phyloP scores from a whole-genome alignment of 306 rosid genomes.

The Dicorynia guianensis region DNA sequence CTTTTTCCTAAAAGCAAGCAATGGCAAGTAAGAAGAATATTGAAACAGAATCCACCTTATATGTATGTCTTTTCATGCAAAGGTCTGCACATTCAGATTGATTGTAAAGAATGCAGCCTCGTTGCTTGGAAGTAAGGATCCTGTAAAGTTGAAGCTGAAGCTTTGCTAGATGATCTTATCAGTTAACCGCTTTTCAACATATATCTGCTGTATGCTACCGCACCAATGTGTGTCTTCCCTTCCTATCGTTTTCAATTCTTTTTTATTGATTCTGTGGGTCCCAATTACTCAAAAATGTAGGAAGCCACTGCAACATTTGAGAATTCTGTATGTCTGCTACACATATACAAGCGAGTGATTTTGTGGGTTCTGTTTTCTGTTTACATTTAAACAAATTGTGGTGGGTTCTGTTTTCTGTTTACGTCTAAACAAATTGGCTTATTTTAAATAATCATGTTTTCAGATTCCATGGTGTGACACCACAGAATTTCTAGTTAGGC shows the following conservation, averaged over 20 bases:
- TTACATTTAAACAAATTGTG: not conserved
- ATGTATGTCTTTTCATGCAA: slow-evolving; percentile 24
- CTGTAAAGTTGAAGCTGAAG: slow-evolving; percentile 91
- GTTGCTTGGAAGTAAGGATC: slow-evolving; percentile 82
- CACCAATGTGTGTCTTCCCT: slow-evolving; percentile 7
- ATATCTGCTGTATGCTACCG: slow-evolving; percentile 17
- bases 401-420: too few relatives aligned
- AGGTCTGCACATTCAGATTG: slow-evolving; percentile 95
- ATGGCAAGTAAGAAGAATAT: slow-evolving; percentile 33
- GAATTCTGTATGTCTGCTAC: slow-evolving; percentile 13
- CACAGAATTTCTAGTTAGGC: slow-evolving; percentile 20
- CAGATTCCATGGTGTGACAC: slow-evolving; percentile 1
- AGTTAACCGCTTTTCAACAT: slow-evolving; percentile 58
- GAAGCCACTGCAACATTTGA: slow-evolving; percentile 15
- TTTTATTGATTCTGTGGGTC: slow-evolving; percentile 1
- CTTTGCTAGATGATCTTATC: slow-evolving; percentile 71
- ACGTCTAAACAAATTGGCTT: slow-evolving; percentile 18
- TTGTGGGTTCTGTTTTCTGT: slow-evolving; percentile 24
- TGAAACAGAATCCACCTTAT: not conserved
- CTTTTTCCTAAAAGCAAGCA: slow-evolving; percentile 22
- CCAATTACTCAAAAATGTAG: not conserved
- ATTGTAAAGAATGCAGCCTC: slow-evolving; percentile 88
- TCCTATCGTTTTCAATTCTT: slow-evolving; percentile 6
- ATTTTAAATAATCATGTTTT: not conserved
- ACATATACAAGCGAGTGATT: slow-evolving; percentile 11